Percentiles rank a stretch among this genome's conserved stretches.
phyloP scores from a whole-genome alignment of 176 grass and related monocot species.

The Aegilops tauschii region DNA sequence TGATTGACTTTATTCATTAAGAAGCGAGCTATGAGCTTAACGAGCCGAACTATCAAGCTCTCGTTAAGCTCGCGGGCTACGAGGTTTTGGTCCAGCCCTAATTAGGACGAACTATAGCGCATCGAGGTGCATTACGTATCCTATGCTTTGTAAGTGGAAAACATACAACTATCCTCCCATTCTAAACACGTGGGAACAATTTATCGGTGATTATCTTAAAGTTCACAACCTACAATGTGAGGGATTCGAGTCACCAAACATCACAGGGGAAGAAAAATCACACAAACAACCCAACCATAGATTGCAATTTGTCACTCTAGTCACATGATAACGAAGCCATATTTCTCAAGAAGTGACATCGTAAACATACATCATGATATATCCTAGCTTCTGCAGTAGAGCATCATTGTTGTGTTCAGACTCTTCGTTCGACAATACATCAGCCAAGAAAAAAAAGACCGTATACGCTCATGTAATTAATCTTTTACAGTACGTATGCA shows the following conservation, averaged over 20 bases:
- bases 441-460: background rate
- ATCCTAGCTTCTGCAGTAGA: background rate
- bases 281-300: background rate
- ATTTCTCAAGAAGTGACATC: background rate
- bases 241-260: too few species aligned
- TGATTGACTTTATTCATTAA: too few species aligned
- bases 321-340: background rate
- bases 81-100: too few species aligned
- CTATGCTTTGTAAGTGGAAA: too few species aligned
- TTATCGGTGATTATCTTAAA: background rate
- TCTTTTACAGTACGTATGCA: slow-evolving; percentile 10
- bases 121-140: too few species aligned
- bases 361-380: background rate
- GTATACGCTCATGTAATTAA: background rate
- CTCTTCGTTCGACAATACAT: background rate
- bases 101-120: too few species aligned
- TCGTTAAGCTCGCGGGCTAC: too few species aligned
- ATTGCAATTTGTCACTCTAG: background rate
- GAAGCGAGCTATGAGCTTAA: too few species aligned
- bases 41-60: too few species aligned
- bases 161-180: background rate
- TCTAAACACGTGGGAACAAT: background rate
- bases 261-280: background rate
- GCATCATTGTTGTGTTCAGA: background rate
- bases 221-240: background rate